Evolutionary conservation across 1,139 yeast genomes (phyloP), one percentile per base, ranked within the genome.

Genomic region (Meyerozyma athensensis): DNA sequence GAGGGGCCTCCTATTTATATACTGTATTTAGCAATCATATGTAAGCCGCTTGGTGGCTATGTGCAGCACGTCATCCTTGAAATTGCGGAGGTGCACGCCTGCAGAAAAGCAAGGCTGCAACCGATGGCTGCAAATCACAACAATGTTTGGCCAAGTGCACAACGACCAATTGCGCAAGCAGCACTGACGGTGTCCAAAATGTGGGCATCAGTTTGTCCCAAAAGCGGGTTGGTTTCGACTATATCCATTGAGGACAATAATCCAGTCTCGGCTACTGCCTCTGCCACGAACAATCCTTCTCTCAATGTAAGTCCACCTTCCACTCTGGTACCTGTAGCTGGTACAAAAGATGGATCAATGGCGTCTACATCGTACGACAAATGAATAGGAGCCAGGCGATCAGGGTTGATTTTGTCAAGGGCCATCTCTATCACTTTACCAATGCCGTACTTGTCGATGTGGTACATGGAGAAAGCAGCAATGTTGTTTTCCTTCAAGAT

Each of bases 261-360:
- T 21, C 96, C 96, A 28, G 95, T 78, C 54, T 80, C 87, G 8
- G 97, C 96, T 33, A 90, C 68, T 46, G 94, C 94, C 65, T 92
- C 98, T 43, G 92, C 94, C 39, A 92, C 65, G 58, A 84, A 92
- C 56, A 94, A 75, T 35, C 96, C 97, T 65, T 92, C 98, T 66
- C 98, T 77, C 62, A 92, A 74, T 6, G 96, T 82, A 46, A 92
- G 72, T 3, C 98, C 98, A 45, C 97, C 97, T 58, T 96, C 82
- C 14, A 92, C 98, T 40, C 97, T 90, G 2, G 98, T 92, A 40
- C 98, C 98, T 2, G 98, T 92, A 30, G 97, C 96, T 21, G 97
- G 97, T 12, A 94, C 97, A 56, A 72, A 87, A 45, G 80, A 73
- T 36, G 98, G 98, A 62, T 92, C 98, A 46, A 92, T 81, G 33